Percentiles rank a stretch among this genome's conserved stretches.
phyloP scores from a whole-genome alignment of 495 filamentous ascomycete species.

The Talaromyces stipitatus region DNA sequence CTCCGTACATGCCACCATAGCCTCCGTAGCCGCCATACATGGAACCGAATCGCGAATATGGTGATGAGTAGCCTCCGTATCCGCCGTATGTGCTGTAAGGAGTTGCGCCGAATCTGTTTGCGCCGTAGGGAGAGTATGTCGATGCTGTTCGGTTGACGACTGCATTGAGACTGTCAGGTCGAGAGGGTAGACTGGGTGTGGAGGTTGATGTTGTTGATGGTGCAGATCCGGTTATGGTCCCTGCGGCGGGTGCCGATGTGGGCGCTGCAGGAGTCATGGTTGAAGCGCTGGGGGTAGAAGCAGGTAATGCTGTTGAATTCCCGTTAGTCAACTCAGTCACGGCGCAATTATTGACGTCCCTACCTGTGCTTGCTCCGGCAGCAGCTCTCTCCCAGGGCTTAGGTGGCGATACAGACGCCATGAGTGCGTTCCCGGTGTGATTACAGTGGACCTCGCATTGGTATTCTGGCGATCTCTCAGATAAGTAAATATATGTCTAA shows the following conservation, averaged over 20 bases:
- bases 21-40: conserved; percentile 42
- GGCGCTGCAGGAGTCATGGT: conserved; percentile 25
- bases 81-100: conserved; percentile 43
- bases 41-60: conserved; percentile 60
- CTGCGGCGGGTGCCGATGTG: conserved; percentile 28
- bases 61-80: conserved; percentile 48
- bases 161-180: conserved; percentile 66
- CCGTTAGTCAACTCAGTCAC: conserved; percentile 4
- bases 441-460: background rate
- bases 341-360: conserved; percentile 10
- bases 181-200: conserved; percentile 67
- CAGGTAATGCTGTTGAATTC: background rate
- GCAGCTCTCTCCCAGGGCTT: conserved; percentile 89
- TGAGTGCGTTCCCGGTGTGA: conserved; percentile 13
- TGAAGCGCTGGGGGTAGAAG: background rate
- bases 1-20: conserved; percentile 37
- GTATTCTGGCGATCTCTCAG: background rate
- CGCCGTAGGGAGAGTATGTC: conserved; percentile 69
- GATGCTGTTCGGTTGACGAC: conserved; percentile 78
- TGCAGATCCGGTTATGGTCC: conserved; percentile 21
- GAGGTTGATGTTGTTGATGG: conserved; percentile 35
- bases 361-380: conserved; percentile 45
- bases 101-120: conserved; percentile 49
- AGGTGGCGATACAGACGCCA: conserved; percentile 69
- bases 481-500: background rate